Base-by-base conservation (phyloP, 2,329 filamentous ascomycete species). In the Xylariaceae sp. region DNA sequence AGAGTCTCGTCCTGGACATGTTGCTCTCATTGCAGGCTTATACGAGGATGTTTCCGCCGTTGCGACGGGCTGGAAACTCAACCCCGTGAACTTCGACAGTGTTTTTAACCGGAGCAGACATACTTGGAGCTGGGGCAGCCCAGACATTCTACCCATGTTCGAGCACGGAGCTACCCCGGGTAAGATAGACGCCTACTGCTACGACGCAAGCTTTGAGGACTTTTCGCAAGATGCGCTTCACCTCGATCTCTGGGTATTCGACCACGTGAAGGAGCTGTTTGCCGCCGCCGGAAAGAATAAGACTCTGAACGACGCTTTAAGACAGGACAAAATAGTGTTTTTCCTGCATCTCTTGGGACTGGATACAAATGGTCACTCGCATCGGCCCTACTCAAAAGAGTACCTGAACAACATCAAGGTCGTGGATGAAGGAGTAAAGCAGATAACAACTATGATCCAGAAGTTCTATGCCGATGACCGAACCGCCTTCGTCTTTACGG, bases 101-200 rank as follows among this genome's bases (percentile, higher is more conserved):
- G 92, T 99, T 9, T 99, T 99, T 82, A 99, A 99, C 73, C 86
- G 90, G 63, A 97, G 93, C 72, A 82, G 88, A 51, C 95, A 99
- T 76, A 99, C 95, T 6, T 99, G 94, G 94, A 96, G 92, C 74
- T 99, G 94, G 94, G 94, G 94, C 1, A 97, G 92, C 71, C 94
- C 94, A 1, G 94, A 99, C 75, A 99, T 99, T 69, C 76, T 99
- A 65, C 90, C 90, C 57, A 99, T 99, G 94, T 99, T 99, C 72
- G 87, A 95, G 71, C 83, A 92, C 59, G 94, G 94, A n/a, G 93
- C 94, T 23, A 86, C 90, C 8, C 88, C 90, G 0, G 92, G 93
- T 6, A 82, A 88, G 63, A 89, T 99, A 1, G 90, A 97, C 73
- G 88, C 90, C n/a, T 88, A 88, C 65, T 90, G 82, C 60, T 99